These are phyloP conservation scores for Trichoderma sp. DNA, from an alignment of 2,329 filamentous ascomycete species.

Conservation along the genomic window DNA sequence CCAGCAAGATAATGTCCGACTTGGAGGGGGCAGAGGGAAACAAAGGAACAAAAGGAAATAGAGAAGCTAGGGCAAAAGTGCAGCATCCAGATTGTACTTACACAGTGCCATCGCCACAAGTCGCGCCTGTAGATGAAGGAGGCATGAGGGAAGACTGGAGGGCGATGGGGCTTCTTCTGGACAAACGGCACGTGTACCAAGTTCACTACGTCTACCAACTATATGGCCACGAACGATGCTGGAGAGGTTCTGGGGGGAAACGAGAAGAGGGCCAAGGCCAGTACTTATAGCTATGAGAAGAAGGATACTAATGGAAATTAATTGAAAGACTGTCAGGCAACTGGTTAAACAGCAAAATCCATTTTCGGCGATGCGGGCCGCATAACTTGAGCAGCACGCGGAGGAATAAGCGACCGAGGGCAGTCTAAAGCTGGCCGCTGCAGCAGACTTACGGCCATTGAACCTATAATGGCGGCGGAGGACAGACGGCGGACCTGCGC, in stretches of 20 bases:
- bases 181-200: background rate
- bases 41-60: background rate
- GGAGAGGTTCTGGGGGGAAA: background rate
- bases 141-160: background rate
- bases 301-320: background rate
- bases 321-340: too few relatives aligned
- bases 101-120: background rate
- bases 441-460: too few relatives aligned
- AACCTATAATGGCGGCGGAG: too few relatives aligned
- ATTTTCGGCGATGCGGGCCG: too few relatives aligned
- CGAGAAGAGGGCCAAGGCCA: background rate
- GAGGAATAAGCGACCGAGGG: too few relatives aligned
- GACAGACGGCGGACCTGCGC: too few relatives aligned
- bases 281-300: background rate
- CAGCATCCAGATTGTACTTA: background rate
- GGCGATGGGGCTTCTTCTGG: background rate
- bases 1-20: background rate
- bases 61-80: background rate
- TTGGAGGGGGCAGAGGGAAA: background rate
- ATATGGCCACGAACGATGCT: background rate
- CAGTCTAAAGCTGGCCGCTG: too few relatives aligned
- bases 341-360: too few relatives aligned
- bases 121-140: background rate
- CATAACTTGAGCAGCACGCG: too few relatives aligned
- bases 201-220: background rate